These are phyloP conservation scores for Aegilops bicornis DNA, from an alignment of 176 grass and related monocot genomes.

Conservation along the genomic window DNA sequence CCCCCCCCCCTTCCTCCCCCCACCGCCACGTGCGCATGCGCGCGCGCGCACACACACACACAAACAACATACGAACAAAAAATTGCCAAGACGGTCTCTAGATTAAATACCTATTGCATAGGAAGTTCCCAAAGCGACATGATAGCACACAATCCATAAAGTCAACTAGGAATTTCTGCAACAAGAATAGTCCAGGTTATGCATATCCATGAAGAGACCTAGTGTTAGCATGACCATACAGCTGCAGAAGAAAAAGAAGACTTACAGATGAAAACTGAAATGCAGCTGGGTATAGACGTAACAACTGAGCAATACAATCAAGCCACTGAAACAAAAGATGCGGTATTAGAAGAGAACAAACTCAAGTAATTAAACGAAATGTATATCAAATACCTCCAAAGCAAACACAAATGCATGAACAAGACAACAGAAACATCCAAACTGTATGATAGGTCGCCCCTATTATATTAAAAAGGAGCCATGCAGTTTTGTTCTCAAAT, in stretches of 20 bases:
- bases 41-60: too few species aligned
- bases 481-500: background rate
- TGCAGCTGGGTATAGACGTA: conserved; percentile 89
- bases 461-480: background rate
- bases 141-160: conserved; percentile 95
- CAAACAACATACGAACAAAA: background rate
- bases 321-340: conserved; percentile 80
- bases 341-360: conserved; percentile 14
- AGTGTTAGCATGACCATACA: background rate
- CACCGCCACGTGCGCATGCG: too few species aligned
- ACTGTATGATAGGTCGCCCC: background rate
- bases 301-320: conserved; percentile 87
- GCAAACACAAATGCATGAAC: conserved; percentile 9
- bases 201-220: background rate
- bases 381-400: background rate
- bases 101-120: conserved; percentile 86
- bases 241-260: conserved; percentile 38
- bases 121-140: conserved; percentile 90
- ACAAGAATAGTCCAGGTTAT: conserved; percentile 9
- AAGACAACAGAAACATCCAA: background rate
- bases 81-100: background rate
- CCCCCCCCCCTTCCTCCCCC: too few species aligned
- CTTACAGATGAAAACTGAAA: conserved; percentile 97
- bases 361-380: conserved; percentile 18
- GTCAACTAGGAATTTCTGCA: conserved; percentile 90